phyloP scores from a whole-genome alignment of 495 filamentous ascomycete species.

The Elasticomyces elasticus region DNA sequence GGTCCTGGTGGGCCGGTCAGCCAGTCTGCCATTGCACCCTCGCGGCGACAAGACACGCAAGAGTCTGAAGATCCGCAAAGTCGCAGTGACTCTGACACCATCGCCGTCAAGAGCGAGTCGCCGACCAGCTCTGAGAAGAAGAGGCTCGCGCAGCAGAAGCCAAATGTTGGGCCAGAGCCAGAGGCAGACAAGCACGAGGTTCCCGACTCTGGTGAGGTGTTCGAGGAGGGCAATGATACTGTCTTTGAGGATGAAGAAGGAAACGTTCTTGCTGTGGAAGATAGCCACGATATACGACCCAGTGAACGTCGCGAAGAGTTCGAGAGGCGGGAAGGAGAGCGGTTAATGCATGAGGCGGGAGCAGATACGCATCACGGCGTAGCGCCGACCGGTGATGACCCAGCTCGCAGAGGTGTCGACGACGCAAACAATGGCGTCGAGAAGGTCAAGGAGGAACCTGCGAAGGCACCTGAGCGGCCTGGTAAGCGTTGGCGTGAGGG shows the following conservation, averaged over 20 bases:
- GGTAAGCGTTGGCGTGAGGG: constrained; percentile 18
- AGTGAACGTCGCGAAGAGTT: constrained; percentile 29
- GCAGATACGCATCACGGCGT: constrained; percentile 30
- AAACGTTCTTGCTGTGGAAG: constrained; percentile 55
- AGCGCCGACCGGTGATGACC: constrained; percentile 21
- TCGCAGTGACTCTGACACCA: constrained; percentile 31
- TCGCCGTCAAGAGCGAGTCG: constrained; percentile 28
- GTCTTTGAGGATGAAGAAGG: constrained; percentile 82
- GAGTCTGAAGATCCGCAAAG: constrained; percentile 16
- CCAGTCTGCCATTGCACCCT: constrained; percentile 80
- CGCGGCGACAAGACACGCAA: constrained; percentile 37
- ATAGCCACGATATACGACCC: constrained; percentile 22
- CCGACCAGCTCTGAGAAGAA: constrained; percentile 10
- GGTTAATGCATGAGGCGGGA: constrained; percentile 40
- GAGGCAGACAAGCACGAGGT: not conserved
- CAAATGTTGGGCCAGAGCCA: not conserved
- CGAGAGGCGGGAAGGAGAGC: constrained; percentile 49
- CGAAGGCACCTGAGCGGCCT: constrained; percentile 7
- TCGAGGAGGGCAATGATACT: constrained; percentile 72
- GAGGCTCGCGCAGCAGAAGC: constrained; percentile 11
- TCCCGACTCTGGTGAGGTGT: constrained; percentile 35
- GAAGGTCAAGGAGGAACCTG: constrained; percentile 9
- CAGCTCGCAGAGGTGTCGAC: constrained; percentile 1
- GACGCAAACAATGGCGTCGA: not conserved
- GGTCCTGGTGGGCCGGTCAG: constrained; percentile 82